A percentile compares a stretch with the other conserved stretches of the same genome.
Evolutionary conservation across 2,329 filamentous ascomycete species (phyloP).

Genomic region (Fusarium equiseti): DNA sequence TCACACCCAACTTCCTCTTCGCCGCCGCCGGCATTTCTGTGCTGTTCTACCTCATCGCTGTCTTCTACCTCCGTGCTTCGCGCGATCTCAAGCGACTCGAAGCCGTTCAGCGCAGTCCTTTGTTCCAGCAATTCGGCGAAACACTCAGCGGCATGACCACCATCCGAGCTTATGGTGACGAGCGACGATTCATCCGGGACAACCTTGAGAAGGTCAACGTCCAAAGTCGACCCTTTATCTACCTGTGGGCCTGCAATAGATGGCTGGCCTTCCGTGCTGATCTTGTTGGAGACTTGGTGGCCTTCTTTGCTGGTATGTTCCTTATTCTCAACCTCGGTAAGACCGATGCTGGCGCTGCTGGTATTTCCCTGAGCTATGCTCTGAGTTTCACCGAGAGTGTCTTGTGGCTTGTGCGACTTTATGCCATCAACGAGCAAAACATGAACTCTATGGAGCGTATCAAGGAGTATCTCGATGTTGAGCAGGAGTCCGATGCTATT

Average conservation of each 20-base stretch:
- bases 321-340: constrained; percentile 85
- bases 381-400: constrained; percentile 98
- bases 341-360: constrained; percentile 91
- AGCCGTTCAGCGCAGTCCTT: constrained; percentile 90
- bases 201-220: constrained; percentile 90
- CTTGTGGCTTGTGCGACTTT: constrained; percentile 93
- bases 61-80: constrained; percentile 92
- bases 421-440: constrained; percentile 96
- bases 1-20: constrained; percentile 92
- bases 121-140: constrained; percentile 98
- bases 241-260: constrained; percentile 94
- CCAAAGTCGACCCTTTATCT: constrained; percentile 93
- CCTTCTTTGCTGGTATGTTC: constrained; percentile 94
- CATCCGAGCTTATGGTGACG: constrained; percentile 95
- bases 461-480: constrained; percentile 96
- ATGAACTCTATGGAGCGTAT: constrained; percentile 99
- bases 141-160: constrained; percentile 95
- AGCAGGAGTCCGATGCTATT: constrained; percentile 87
- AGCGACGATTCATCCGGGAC: constrained; percentile 91
- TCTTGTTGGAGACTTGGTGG: constrained; percentile 87
- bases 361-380: constrained; percentile 93
- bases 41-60: constrained; percentile 84
- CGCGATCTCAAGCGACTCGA: constrained; percentile 95
- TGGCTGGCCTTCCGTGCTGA: constrained; percentile 97
- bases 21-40: constrained; percentile 86